Percentiles rank a stretch among this genome's conserved stretches.
Conservation (phyloP, 306 rosid species). For the Trifolium dubium region DNA sequence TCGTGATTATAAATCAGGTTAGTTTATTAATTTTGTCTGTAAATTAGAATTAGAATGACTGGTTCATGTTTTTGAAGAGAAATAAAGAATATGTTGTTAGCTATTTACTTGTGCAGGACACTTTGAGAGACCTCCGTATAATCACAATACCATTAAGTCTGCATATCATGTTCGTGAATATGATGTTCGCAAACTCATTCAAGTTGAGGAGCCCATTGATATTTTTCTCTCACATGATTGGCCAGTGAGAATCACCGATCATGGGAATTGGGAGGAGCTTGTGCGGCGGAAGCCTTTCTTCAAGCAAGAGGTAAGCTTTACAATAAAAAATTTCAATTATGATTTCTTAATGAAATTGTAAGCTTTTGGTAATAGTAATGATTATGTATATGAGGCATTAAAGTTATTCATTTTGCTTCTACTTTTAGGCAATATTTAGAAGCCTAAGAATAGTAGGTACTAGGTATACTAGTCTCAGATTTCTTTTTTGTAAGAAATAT, state of each 20-base stretch:
- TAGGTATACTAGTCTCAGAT: not conserved
- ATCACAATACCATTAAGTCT: conserved; percentile 67
- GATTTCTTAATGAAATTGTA: not conserved
- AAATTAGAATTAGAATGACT: conserved; percentile 27
- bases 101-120: conserved; percentile 67
- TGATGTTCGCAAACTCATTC: conserved; percentile 78
- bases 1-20: conserved; percentile 74
- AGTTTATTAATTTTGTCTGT: conserved; percentile 26
- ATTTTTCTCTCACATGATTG: conserved; percentile 96
- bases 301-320: conserved; percentile 65
- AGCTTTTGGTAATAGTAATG: conserved; percentile 16
- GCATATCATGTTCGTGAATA: conserved; percentile 92
- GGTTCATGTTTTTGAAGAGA: conserved; percentile 18
- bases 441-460: not conserved
- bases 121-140: conserved; percentile 93
- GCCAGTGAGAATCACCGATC: conserved; percentile 88
- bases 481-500: not conserved
- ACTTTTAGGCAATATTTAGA: not conserved
- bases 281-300: conserved; percentile 60
- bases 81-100: conserved; percentile 18
- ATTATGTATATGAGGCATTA: not conserved
- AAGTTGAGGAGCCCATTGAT: conserved; percentile 81
- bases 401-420: not conserved
- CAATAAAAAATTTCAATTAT: not conserved
- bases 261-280: conserved; percentile 79